Evolutionary conservation across 768 basidiomycete species (phyloP).

Genomic region (Boletus edulis): DNA sequence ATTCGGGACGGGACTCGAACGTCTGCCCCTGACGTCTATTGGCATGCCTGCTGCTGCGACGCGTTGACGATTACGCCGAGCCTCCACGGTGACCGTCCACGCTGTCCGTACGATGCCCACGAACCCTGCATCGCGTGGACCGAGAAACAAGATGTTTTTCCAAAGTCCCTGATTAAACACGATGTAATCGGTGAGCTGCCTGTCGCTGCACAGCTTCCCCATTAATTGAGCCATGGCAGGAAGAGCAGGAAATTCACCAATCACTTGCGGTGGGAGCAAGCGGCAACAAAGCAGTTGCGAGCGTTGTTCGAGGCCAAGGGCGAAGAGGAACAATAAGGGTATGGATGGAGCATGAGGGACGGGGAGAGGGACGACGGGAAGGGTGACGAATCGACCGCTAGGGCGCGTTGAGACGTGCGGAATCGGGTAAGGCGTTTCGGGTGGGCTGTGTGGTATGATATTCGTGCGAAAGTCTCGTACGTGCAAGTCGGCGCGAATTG

Average conservation of each 20-base stretch:
- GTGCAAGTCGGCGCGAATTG: slow-evolving; percentile 51
- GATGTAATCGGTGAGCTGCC: slow-evolving; percentile 30
- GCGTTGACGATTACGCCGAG: slow-evolving; percentile 35
- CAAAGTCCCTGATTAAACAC: slow-evolving; percentile 59
- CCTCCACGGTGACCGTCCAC: slow-evolving; percentile 77
- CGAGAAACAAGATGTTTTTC: slow-evolving; percentile 60
- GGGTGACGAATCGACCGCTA: slow-evolving; percentile 37
- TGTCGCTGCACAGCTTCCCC: slow-evolving; percentile 38
- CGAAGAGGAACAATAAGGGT: slow-evolving; percentile 58
- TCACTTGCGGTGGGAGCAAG: slow-evolving; percentile 49
- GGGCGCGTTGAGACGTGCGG: slow-evolving; percentile 23
- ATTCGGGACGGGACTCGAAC: slow-evolving; percentile 9
- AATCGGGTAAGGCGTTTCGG: slow-evolving; percentile 34
- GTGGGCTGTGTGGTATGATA: slow-evolving; percentile 32
- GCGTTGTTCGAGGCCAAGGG: slow-evolving; percentile 49
- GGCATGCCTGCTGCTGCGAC: slow-evolving; percentile 8
- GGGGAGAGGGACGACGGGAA: slow-evolving; percentile 47
- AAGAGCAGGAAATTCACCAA: slow-evolving; percentile 61
- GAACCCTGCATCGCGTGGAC: slow-evolving; percentile 43
- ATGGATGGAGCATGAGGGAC: slow-evolving; percentile 56
- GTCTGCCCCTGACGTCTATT: slow-evolving; percentile 9
- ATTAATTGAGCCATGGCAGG: slow-evolving; percentile 56
- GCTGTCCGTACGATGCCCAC: slow-evolving; percentile 52
- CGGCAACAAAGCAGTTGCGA: slow-evolving; percentile 45
- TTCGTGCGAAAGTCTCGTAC: slow-evolving; percentile 36